A percentile compares a stretch with the other conserved stretches of the same genome.
phyloP scores from a whole-genome alignment of 2,329 filamentous ascomycete species.

The Fusarium sp. region DNA sequence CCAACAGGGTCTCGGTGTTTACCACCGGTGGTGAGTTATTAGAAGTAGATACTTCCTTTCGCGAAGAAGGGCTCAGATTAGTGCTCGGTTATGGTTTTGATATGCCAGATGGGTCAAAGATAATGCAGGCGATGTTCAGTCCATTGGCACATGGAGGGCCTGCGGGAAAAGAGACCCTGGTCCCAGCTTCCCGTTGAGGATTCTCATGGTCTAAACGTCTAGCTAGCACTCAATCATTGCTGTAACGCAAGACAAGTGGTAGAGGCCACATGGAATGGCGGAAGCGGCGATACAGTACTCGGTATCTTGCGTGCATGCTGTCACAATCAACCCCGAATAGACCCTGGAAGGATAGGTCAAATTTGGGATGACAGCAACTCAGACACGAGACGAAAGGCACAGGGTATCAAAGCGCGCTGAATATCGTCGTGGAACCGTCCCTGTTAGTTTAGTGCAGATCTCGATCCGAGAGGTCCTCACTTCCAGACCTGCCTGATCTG shows the following conservation, averaged over 20 bases:
- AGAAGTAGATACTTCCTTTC: slow-evolving; percentile 14
- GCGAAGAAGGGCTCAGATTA: slow-evolving; percentile 37
- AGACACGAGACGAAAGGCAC: slow-evolving; percentile 30
- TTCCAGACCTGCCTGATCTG: slow-evolving; percentile 41
- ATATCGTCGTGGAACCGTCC: slow-evolving; percentile 34
- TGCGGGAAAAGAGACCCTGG: slow-evolving; percentile 13
- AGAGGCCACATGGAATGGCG: slow-evolving; percentile 29
- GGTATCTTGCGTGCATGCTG: background rate
- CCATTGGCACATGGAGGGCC: background rate
- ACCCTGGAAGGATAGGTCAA: slow-evolving; percentile 19
- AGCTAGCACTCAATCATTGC: slow-evolving; percentile 7
- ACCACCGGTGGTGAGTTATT: slow-evolving; percentile 18
- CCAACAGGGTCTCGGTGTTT: slow-evolving; percentile 24
- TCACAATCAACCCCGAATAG: slow-evolving; percentile 19
- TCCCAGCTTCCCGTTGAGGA: slow-evolving; percentile 34
- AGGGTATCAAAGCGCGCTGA: slow-evolving; percentile 33
- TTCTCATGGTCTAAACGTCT: slow-evolving; percentile 20
- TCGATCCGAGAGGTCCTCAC: slow-evolving; percentile 41
- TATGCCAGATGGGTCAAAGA: slow-evolving; percentile 13
- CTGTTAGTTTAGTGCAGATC: slow-evolving; percentile 45
- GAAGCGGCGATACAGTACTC: slow-evolving; percentile 5
- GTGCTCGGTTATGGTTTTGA: slow-evolving; percentile 32
- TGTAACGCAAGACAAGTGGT: slow-evolving; percentile 36
- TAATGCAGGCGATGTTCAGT: slow-evolving; percentile 17
- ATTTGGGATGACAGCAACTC: slow-evolving; percentile 39